Percentiles rank a stretch among this genome's conserved stretches.
These are phyloP conservation scores for Gossypium longicalyx DNA, from an alignment of 345 rosid genomes.

Conservation along the genomic window DNA sequence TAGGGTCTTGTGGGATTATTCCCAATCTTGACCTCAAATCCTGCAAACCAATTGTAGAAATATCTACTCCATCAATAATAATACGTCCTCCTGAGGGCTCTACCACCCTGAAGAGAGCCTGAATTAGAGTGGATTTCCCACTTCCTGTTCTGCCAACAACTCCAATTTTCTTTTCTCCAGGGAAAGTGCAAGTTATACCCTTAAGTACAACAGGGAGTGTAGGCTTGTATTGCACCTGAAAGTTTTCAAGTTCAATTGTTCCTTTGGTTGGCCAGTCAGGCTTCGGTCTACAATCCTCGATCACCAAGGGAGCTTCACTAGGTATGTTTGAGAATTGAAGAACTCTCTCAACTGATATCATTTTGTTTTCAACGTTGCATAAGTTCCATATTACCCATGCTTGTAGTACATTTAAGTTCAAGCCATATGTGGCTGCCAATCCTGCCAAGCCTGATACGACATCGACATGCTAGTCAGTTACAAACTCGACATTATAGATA, in stretches of 20 bases:
- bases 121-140: constrained; percentile 83
- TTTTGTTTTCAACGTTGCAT: constrained; percentile 66
- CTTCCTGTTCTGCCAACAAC: constrained; percentile 89
- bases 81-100: constrained; percentile 69
- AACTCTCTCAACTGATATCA: constrained; percentile 78
- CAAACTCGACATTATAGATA: not conserved
- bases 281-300: constrained; percentile 34
- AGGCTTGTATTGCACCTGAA: constrained; percentile 50
- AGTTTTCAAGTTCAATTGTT: constrained; percentile 43
- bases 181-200: constrained; percentile 60
- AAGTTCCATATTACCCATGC: constrained; percentile 68
- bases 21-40: constrained; percentile 72
- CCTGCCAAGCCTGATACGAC: constrained; percentile 63
- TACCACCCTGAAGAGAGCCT: constrained; percentile 75
- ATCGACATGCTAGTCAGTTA: not conserved
- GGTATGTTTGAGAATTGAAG: not conserved
- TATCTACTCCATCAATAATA: constrained; percentile 69
- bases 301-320: constrained; percentile 29
- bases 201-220: constrained; percentile 59
- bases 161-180: constrained; percentile 62
- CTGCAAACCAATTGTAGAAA: constrained; percentile 62
- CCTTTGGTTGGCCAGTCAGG: constrained; percentile 55
- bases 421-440: constrained; percentile 77
- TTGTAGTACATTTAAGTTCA: constrained; percentile 58
- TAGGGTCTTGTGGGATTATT: constrained; percentile 84